phyloP scores from a whole-genome alignment of 2,329 filamentous ascomycete genomes.

The Penicillium corylophilum region DNA sequence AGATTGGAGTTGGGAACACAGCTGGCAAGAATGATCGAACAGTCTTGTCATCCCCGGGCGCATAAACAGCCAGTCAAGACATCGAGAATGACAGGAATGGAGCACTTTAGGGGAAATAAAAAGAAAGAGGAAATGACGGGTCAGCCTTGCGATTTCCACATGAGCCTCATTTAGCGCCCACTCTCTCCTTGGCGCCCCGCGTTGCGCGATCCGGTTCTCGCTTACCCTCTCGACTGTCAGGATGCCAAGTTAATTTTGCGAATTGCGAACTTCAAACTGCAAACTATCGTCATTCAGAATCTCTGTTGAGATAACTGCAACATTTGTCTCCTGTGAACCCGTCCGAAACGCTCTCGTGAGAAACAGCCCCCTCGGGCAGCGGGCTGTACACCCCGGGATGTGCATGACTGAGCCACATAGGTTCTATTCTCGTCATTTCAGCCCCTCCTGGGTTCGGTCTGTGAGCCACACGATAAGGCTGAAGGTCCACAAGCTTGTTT shows the following conservation, averaged over 20 bases:
- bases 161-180: slow-evolving; percentile 15
- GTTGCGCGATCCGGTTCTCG: not conserved
- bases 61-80: not conserved
- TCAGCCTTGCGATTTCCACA: slow-evolving; percentile 6
- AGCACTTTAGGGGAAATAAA: slow-evolving; percentile 1
- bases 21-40: not conserved
- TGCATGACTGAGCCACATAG: not conserved
- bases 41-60: not conserved
- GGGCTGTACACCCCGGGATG: not conserved
- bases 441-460: not conserved
- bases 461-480: slow-evolving; percentile 3
- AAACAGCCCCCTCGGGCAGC: not conserved
- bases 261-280: not conserved
- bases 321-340: not conserved
- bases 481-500: slow-evolving; percentile 7
- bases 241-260: no score
- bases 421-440: slow-evolving; percentile 2
- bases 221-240: no score
- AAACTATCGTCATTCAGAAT: not conserved
- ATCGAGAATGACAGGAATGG: not conserved
- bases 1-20: not conserved
- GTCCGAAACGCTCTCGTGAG: not conserved
- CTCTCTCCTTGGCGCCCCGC: not conserved
- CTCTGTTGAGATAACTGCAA: not conserved
- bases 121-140: slow-evolving; percentile 4